These are phyloP conservation scores for Boletus barrowsii DNA, from an alignment of 768 basidiomycete species.

Conservation along the genomic window DNA sequence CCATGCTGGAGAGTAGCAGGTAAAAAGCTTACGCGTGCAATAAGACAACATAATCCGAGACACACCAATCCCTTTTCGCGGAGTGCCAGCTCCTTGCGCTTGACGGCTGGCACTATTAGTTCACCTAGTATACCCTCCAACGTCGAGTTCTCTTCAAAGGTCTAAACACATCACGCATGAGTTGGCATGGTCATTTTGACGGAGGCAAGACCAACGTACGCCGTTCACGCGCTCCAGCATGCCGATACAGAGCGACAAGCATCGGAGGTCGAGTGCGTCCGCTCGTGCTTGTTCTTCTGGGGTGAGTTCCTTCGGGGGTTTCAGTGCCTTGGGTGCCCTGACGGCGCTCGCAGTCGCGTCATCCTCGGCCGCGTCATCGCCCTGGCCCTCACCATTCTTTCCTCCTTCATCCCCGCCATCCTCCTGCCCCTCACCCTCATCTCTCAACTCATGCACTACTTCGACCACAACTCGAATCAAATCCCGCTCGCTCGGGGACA, in stretches of 20 bases:
- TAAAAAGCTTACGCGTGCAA: constrained; percentile 44
- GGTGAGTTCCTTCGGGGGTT: constrained; percentile 40
- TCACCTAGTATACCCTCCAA: constrained; percentile 70
- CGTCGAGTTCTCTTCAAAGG: constrained; percentile 65
- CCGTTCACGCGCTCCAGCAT: constrained; percentile 85
- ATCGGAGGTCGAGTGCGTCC: constrained; percentile 69
- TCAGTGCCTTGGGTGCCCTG: constrained; percentile 17
- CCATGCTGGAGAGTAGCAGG: background rate
- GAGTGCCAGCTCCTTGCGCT: constrained; percentile 73
- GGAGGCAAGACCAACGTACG: constrained; percentile 41
- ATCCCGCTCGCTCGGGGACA: constrained; percentile 76
- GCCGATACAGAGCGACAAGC: constrained; percentile 72
- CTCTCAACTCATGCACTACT: constrained; percentile 75
- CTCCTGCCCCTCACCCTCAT: constrained; percentile 40
- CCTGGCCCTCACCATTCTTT: constrained; percentile 18
- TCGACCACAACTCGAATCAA: constrained; percentile 88
- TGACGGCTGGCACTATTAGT: constrained; percentile 87
- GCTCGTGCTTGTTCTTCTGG: constrained; percentile 56
- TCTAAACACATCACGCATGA: constrained; percentile 28
- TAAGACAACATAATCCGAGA: constrained; percentile 71
- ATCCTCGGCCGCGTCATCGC: constrained; percentile 1
- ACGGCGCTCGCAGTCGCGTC: background rate
- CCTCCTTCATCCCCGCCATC: constrained; percentile 37
- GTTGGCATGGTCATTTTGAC: background rate
- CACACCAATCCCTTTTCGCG: constrained; percentile 66